These are phyloP conservation scores for Sphagnum magellanicum DNA, from an alignment of 228 moss, liverwort and hornwort genomes.

Conservation along the genomic window DNA sequence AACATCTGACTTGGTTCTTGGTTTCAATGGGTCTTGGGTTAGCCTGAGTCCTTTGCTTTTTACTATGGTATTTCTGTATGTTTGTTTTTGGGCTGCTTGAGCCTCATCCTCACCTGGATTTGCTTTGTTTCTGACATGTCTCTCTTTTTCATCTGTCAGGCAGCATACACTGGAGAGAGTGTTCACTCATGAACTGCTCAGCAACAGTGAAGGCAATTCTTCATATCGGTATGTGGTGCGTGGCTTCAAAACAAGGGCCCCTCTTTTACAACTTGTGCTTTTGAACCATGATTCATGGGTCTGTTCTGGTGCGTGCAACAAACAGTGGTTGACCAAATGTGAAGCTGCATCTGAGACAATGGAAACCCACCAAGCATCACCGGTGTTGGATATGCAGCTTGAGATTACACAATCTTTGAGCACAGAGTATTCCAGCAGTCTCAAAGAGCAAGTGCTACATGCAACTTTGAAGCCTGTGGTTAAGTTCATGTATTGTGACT, in stretches of 20 bases:
- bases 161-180: constrained; percentile 72
- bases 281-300: constrained; percentile 64
- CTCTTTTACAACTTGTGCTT: constrained; percentile 74
- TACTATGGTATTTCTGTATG: not conserved
- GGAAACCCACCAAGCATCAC: not conserved
- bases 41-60: no score
- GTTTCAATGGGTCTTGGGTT: no score
- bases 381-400: not conserved
- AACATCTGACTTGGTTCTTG: no score
- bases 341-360: not conserved
- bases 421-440: not conserved
- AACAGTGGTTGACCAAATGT: constrained; percentile 6
- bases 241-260: constrained; percentile 45
- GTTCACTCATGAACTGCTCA: constrained; percentile 62
- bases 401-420: not conserved
- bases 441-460: constrained; percentile 4
- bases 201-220: constrained; percentile 50
- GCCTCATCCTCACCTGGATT: not conserved
- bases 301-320: constrained; percentile 48
- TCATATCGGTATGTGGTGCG: constrained; percentile 80
- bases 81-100: not conserved
- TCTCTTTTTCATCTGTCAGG: constrained; percentile 19
- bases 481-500: constrained; percentile 71
- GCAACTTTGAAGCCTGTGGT: constrained; percentile 47
- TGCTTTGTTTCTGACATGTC: constrained; percentile 1